Evolutionary conservation across 2,329 filamentous ascomycete genomes (phyloP).

Genomic region (Endothia cerciana): DNA sequence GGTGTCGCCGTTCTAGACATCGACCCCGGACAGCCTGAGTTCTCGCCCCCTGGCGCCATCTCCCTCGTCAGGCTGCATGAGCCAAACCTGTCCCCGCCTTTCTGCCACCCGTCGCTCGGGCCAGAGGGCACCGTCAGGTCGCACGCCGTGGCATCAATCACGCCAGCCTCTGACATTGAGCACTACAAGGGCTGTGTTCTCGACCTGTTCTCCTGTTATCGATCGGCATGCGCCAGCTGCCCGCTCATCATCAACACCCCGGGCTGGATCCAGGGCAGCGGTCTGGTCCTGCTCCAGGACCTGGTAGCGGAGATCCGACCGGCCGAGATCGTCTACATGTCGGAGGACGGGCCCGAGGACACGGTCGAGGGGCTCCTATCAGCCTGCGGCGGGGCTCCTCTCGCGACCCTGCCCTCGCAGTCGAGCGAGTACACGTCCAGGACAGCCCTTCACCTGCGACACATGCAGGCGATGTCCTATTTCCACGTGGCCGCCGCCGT

Average conservation of each 20-base stretch:
- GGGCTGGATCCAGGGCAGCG: conserved; percentile 74
- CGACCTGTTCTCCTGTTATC: conserved; percentile 66
- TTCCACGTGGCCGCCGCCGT: conserved; percentile 58
- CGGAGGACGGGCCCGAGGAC: conserved; percentile 62
- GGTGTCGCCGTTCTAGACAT: conserved; percentile 69
- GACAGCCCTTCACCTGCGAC: conserved; percentile 67
- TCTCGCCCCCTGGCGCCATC: conserved; percentile 69
- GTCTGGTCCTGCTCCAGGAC: conserved; percentile 65
- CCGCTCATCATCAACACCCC: conserved; percentile 75
- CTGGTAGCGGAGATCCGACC: conserved; percentile 59
- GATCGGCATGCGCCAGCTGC: conserved; percentile 45
- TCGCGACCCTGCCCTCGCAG: conserved; percentile 63
- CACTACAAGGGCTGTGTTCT: conserved; percentile 67
- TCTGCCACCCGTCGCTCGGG: conserved; percentile 57
- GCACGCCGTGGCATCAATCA: conserved; percentile 68
- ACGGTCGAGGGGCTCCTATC: conserved; percentile 57
- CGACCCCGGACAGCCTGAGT: conserved; percentile 79
- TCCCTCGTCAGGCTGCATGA: conserved; percentile 65
- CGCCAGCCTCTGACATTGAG: conserved; percentile 67
- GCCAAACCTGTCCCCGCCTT: conserved; percentile 69
- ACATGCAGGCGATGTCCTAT: conserved; percentile 81
- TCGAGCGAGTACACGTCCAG: conserved; percentile 57
- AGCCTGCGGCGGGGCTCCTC: conserved; percentile 44
- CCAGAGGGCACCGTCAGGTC: conserved; percentile 55
- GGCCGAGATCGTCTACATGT: conserved; percentile 70